Conservation (phyloP, 768 basidiomycete genomes). For the Saitozyma sp. region DNA sequence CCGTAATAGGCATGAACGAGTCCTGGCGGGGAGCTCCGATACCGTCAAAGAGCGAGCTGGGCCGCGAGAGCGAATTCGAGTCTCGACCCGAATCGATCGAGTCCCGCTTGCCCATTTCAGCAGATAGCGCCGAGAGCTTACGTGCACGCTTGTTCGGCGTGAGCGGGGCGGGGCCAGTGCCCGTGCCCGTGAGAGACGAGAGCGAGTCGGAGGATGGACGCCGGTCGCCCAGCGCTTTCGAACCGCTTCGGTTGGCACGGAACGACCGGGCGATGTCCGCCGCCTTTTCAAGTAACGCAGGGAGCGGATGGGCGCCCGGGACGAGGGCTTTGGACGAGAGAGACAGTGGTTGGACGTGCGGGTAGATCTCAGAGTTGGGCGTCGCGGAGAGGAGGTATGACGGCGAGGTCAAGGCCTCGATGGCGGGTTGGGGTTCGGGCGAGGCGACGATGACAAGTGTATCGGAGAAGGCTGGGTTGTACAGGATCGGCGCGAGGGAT, state of each 20-base stretch:
- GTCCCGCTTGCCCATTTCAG: background rate
- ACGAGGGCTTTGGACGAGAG: background rate
- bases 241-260: background rate
- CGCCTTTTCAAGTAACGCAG: slow-evolving; percentile 25
- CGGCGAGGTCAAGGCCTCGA: slow-evolving; percentile 24
- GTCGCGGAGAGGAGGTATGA: slow-evolving; percentile 11
- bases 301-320: slow-evolving; percentile 13
- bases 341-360: slow-evolving; percentile 27
- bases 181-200: slow-evolving; percentile 2
- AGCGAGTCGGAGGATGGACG: slow-evolving; percentile 4
- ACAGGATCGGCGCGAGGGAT: slow-evolving; percentile 29
- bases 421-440: slow-evolving; percentile 13
- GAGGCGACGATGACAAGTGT: slow-evolving; percentile 33
- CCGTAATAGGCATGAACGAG: background rate
- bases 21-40: background rate
- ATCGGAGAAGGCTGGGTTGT: slow-evolving; percentile 25
- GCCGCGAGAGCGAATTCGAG: too few species aligned
- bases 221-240: background rate
- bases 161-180: background rate
- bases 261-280: slow-evolving; percentile 4
- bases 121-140: background rate
- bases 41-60: too few species aligned
- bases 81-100: background rate
- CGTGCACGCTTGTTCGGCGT: background rate
- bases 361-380: slow-evolving; percentile 17